A percentile compares a stretch with the other conserved stretches of the same genome.
These are phyloP conservation scores for Podaxis mareebaensis DNA, from an alignment of 768 basidiomycete species.

Conservation along the genomic window DNA sequence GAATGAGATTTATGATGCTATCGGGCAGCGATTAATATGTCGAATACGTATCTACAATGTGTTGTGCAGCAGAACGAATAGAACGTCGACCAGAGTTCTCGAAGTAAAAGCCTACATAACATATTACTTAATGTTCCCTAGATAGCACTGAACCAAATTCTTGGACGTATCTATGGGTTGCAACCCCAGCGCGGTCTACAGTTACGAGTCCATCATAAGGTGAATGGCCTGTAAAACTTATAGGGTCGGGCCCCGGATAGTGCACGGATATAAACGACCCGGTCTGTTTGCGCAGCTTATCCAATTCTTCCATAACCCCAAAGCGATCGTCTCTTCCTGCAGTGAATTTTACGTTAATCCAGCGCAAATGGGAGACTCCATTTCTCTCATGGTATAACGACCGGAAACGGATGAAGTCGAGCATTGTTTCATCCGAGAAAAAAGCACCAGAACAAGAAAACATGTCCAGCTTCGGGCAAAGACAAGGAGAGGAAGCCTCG, in stretches of 20 bases:
- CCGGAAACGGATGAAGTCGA: slow-evolving; percentile 1
- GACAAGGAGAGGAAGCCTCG: neutral
- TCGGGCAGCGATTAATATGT: too few relatives aligned
- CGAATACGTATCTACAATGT: too few relatives aligned
- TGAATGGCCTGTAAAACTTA: neutral
- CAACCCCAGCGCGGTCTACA: neutral
- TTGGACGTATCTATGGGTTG: neutral
- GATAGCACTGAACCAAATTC: neutral
- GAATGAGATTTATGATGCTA: too few relatives aligned
- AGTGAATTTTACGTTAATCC: neutral
- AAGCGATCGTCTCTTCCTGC: neutral
- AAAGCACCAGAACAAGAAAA: neutral
- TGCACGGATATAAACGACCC: neutral
- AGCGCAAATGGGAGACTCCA: neutral
- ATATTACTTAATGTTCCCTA: neutral
- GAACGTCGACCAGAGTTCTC: too few relatives aligned
- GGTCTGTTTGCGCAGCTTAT: neutral
- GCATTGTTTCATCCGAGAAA: neutral
- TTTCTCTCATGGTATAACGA: neutral
- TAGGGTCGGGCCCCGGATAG: neutral
- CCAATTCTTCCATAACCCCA: neutral
- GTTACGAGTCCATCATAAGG: neutral
- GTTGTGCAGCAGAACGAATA: too few relatives aligned
- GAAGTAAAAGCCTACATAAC: too few relatives aligned
- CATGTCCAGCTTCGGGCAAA: neutral